phyloP scores from a whole-genome alignment of 345 rosid genomes.

The Diplotaxis tenuifolia region DNA sequence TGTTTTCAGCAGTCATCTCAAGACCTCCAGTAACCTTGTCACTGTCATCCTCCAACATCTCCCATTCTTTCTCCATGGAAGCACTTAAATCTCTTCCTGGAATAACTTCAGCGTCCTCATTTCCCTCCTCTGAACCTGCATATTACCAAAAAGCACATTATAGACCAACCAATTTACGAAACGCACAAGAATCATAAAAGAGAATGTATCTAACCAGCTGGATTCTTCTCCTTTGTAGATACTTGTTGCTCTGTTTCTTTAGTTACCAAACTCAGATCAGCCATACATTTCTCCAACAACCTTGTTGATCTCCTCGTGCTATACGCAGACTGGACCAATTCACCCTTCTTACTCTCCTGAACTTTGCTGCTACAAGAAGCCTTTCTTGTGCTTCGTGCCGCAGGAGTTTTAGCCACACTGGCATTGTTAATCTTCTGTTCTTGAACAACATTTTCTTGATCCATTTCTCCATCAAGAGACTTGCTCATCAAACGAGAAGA shows the following conservation, averaged over 20 bases:
- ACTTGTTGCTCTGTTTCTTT: slow-evolving; percentile 11
- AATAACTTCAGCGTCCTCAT: slow-evolving; percentile 15
- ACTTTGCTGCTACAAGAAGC: slow-evolving; percentile 24
- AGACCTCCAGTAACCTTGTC: neutral
- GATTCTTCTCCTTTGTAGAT: slow-evolving; percentile 4
- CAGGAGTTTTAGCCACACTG: slow-evolving; percentile 26
- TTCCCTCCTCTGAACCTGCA: slow-evolving; percentile 22
- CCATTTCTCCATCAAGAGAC: slow-evolving; percentile 37
- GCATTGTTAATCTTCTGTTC: neutral
- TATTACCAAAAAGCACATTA: slow-evolving; percentile 5
- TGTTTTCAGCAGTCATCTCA: neutral
- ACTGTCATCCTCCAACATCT: slow-evolving; percentile 19
- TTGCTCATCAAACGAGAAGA: slow-evolving; percentile 35
- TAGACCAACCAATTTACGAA: neutral
- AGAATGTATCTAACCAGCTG: slow-evolving; percentile 20
- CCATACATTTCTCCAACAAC: slow-evolving; percentile 62
- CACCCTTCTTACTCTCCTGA: slow-evolving; percentile 25
- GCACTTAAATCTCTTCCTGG: slow-evolving; percentile 33
- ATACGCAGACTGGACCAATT: slow-evolving; percentile 43
- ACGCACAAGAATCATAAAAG: neutral
- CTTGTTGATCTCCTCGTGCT: slow-evolving; percentile 72
- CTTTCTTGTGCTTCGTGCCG: slow-evolving; percentile 37
- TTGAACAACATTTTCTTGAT: slow-evolving; percentile 37
- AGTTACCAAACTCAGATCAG: slow-evolving; percentile 48
- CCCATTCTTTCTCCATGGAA: slow-evolving; percentile 36